phyloP scores from a whole-genome alignment of 1,284 basidiomycete genomes.

The Ceratorhiza oryzae-sativae region DNA sequence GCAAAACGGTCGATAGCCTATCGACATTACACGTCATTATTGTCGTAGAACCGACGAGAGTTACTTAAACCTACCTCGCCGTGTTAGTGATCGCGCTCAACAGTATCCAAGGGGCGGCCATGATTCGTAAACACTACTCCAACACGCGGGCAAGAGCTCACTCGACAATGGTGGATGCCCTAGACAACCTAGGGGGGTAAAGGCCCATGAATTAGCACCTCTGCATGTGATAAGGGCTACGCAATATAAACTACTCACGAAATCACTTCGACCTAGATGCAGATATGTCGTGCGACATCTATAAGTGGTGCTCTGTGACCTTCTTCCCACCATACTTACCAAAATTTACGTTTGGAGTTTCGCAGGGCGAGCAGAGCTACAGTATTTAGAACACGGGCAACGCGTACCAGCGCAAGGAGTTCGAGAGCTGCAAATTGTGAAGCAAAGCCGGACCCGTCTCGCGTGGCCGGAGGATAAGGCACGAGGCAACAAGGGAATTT shows the following conservation, averaged over 20 bases:
- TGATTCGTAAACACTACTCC: not conserved
- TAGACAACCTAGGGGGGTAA: not conserved
- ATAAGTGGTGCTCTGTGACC: not conserved
- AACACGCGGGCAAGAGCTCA: constrained; percentile 4
- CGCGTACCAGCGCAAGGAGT: constrained; percentile 35
- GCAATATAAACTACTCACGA: not conserved
- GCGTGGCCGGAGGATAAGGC: constrained; percentile 28
- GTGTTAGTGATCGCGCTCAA: constrained; percentile 35
- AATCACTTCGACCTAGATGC: constrained; percentile 3
- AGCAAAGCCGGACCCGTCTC: constrained; percentile 21
- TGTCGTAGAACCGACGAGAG: not conserved
- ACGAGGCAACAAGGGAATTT: constrained; percentile 32
- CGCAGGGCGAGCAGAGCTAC: not conserved
- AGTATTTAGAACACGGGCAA: constrained; percentile 16
- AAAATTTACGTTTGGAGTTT: not conserved
- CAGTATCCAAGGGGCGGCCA: constrained; percentile 34
- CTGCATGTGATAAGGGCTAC: not conserved
- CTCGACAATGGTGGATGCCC: not conserved
- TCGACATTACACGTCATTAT: constrained; percentile 15
- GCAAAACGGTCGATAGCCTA: constrained; percentile 61
- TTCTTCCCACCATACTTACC: not conserved
- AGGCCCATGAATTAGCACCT: not conserved
- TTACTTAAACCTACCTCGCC: constrained; percentile 32
- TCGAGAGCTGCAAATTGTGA: constrained; percentile 29
- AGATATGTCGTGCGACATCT: not conserved